These are phyloP conservation scores for Penicillium egyptiacum DNA, from an alignment of 495 filamentous ascomycete genomes.

Conservation along the genomic window DNA sequence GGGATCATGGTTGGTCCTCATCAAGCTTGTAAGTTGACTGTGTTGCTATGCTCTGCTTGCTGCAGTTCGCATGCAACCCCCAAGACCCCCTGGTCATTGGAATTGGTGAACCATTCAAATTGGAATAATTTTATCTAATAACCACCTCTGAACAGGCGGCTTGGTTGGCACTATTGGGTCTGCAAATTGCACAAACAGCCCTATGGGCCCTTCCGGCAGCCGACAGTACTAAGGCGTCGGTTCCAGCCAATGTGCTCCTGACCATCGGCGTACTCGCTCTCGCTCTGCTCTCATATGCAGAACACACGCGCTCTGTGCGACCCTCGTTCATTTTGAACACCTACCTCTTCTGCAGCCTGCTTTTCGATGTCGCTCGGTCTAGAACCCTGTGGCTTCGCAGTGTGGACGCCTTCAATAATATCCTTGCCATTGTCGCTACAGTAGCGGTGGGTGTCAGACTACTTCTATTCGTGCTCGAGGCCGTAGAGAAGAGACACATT, in stretches of 20 bases:
- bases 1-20: conserved; percentile 33
- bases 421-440: conserved; percentile 49
- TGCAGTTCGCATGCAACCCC: background rate
- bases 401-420: conserved; percentile 29
- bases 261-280: conserved; percentile 44
- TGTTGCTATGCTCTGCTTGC: background rate
- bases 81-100: background rate
- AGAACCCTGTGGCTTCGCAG: conserved; percentile 61
- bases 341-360: conserved; percentile 60
- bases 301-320: conserved; percentile 55
- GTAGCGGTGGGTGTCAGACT: conserved; percentile 47
- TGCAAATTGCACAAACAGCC: conserved; percentile 49
- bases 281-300: conserved; percentile 51
- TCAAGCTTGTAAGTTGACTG: conserved; percentile 45
- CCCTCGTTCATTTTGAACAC: conserved; percentile 60
- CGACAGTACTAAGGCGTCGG: conserved; percentile 38
- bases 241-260: conserved; percentile 48
- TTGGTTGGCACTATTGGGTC: conserved; percentile 40
- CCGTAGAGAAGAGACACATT: conserved; percentile 53
- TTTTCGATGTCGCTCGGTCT: conserved; percentile 56
- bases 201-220: conserved; percentile 47
- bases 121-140: background rate
- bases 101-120: background rate
- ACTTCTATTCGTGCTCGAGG: conserved; percentile 54
- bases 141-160: conserved; percentile 26